phyloP scores from a whole-genome alignment of 1,139 yeast species.

The Nakaseomyces bracarensis region DNA sequence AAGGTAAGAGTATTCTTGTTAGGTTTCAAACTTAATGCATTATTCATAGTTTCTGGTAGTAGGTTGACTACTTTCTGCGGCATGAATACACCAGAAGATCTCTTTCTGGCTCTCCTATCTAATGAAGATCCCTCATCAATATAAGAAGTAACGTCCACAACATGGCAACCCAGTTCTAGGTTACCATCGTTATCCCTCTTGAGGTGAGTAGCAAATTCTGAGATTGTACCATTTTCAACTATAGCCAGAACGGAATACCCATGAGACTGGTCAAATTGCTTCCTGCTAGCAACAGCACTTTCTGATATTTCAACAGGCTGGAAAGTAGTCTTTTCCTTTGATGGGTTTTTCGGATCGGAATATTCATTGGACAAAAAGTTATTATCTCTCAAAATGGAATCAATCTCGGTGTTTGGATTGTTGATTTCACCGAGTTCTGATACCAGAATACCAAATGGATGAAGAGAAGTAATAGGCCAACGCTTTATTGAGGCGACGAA shows the following conservation, averaged over 20 bases:
- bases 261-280: conserved; percentile 53
- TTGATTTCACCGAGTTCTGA: conserved; percentile 79
- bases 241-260: conserved; percentile 47
- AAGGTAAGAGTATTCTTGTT: conserved; percentile 58
- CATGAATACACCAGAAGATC: conserved; percentile 82
- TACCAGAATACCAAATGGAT: conserved; percentile 91
- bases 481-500: conserved; percentile 94
- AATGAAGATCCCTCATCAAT: conserved; percentile 64
- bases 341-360: conserved; percentile 40
- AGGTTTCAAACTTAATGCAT: conserved; percentile 53
- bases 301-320: conserved; percentile 25
- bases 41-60: conserved; percentile 59
- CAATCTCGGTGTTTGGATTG: conserved; percentile 72
- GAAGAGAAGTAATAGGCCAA: conserved; percentile 98
- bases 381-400: conserved; percentile 84
- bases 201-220: conserved; percentile 77
- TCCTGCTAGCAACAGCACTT: conserved; percentile 40
- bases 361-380: conserved; percentile 87
- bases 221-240: conserved; percentile 46
- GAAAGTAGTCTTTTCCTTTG: conserved; percentile 28
- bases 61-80: conserved; percentile 70
- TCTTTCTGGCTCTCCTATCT: conserved; percentile 84
- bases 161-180: conserved; percentile 61
- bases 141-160: conserved; percentile 67
- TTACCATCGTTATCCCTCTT: conserved; percentile 43